Evolutionary conservation across 2,329 filamentous ascomycete species (phyloP).

Genomic region (Podosphaera leucotricha): DNA sequence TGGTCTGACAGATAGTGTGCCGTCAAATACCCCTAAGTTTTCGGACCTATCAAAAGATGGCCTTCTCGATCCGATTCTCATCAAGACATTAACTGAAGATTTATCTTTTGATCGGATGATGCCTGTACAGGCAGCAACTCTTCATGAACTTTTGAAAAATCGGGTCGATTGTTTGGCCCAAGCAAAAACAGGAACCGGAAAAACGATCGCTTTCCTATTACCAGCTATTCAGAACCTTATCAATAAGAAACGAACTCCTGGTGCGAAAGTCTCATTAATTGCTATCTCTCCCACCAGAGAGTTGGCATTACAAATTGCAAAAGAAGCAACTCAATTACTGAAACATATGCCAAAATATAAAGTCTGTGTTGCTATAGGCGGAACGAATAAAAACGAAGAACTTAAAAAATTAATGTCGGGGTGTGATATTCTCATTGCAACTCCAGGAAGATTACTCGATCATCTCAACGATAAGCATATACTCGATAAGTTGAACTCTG

Average conservation of each 20-base stretch:
- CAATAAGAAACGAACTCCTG: slow-evolving; percentile 17
- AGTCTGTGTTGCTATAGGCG: slow-evolving; percentile 67
- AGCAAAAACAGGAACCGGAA: slow-evolving; percentile 90
- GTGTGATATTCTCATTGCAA: slow-evolving; percentile 76
- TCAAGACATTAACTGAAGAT: slow-evolving; percentile 37
- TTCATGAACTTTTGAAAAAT: slow-evolving; percentile 46
- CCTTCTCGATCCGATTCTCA: slow-evolving; percentile 22
- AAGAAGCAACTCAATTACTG: slow-evolving; percentile 35
- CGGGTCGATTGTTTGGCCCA: slow-evolving; percentile 59
- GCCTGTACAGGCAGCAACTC: slow-evolving; percentile 68
- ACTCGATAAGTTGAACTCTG: slow-evolving; percentile 23
- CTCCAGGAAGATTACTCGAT: slow-evolving; percentile 68
- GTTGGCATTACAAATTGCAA: slow-evolving; percentile 57
- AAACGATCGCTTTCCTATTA: slow-evolving; percentile 81
- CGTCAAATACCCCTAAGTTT: slow-evolving; percentile 23
- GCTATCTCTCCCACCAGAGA: slow-evolving; percentile 62
- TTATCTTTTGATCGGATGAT: slow-evolving; percentile 77
- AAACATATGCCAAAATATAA: slow-evolving; percentile 17
- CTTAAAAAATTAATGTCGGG: slow-evolving; percentile 46
- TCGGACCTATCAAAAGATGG: slow-evolving; percentile 21
- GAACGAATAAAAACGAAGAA: slow-evolving; percentile 52
- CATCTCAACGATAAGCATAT: slow-evolving; percentile 34
- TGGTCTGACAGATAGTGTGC: slow-evolving; percentile 18
- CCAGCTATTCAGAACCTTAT: slow-evolving; percentile 55
- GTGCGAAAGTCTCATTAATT: slow-evolving; percentile 40